Conservation (phyloP, 2,329 filamentous ascomycete genomes). For the Fusarium floridanum region DNA sequence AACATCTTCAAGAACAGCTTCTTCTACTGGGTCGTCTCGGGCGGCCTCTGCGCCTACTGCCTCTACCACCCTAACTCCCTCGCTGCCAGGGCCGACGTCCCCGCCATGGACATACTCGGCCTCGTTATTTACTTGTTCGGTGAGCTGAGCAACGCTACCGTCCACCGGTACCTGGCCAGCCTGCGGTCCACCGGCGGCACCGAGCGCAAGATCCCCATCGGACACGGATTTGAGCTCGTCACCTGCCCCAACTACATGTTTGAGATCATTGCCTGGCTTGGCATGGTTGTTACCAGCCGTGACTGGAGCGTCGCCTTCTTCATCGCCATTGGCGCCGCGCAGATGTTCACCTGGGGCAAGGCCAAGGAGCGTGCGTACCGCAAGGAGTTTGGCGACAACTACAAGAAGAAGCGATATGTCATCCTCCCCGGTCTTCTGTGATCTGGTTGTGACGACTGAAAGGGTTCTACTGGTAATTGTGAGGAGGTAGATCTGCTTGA, state of each 20-base stretch:
- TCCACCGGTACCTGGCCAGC: constrained; percentile 82
- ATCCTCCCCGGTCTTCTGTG: constrained; percentile 85
- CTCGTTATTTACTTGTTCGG: constrained; percentile 80
- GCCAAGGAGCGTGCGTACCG: constrained; percentile 94
- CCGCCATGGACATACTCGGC: constrained; percentile 73
- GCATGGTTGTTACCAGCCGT: constrained; percentile 82
- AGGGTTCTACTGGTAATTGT: background rate
- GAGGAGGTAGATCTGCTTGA: background rate
- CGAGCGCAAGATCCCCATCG: constrained; percentile 87
- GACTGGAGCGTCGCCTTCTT: constrained; percentile 85
- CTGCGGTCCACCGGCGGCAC: constrained; percentile 84
- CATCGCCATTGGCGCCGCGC: constrained; percentile 75
- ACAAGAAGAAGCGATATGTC: constrained; percentile 92
- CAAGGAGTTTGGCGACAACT: constrained; percentile 90
- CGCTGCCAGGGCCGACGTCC: constrained; percentile 67
- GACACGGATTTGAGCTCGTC: constrained; percentile 86
- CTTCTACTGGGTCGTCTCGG: constrained; percentile 93
- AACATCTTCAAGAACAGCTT: constrained; percentile 96
- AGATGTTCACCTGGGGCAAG: constrained; percentile 90
- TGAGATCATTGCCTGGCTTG: constrained; percentile 88
- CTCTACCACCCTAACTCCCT: constrained; percentile 83
- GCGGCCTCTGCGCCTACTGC: constrained; percentile 84
- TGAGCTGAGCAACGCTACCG: constrained; percentile 83
- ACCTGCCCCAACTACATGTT: constrained; percentile 99
- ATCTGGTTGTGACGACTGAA: constrained; percentile 16